Evolutionary conservation across 2,329 filamentous ascomycete genomes (phyloP).

Genomic region (Alternaria gansuensis): DNA sequence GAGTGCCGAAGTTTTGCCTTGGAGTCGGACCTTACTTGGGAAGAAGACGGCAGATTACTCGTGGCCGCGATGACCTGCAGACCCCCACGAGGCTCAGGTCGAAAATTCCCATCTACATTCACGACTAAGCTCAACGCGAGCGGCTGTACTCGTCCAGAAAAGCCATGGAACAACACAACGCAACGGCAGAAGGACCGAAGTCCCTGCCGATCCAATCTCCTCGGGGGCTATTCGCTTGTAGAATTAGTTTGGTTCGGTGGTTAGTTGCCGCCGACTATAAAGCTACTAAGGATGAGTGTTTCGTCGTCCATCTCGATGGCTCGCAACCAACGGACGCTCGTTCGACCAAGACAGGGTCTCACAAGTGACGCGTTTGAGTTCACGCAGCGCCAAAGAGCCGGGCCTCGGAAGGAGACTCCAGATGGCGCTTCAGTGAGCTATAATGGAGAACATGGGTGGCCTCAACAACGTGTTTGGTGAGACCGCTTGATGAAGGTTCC

Average conservation of each 20-base stretch:
- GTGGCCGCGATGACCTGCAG: constrained; percentile 5
- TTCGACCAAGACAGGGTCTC: constrained; percentile 8
- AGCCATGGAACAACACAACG: constrained; percentile 15
- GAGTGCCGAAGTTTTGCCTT: constrained; percentile 5
- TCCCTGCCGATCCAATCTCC: constrained; percentile 19
- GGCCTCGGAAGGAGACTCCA: constrained; percentile 7
- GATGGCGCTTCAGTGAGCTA: constrained; percentile 15
- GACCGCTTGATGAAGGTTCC: constrained; percentile 18
- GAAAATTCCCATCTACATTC: neutral
- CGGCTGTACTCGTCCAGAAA: constrained; percentile 13
- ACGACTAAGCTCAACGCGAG: constrained; percentile 14
- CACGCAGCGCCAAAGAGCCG: constrained; percentile 15
- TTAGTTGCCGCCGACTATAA: constrained; percentile 21
- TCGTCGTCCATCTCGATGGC: constrained; percentile 15
- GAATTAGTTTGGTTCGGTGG: constrained; percentile 22
- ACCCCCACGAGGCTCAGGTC: constrained; percentile 2
- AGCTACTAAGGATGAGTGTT: constrained; percentile 14
- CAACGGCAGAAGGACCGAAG: constrained; percentile 19
- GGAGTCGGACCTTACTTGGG: constrained; percentile 3
- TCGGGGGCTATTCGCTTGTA: constrained; percentile 1
- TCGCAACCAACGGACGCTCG: neutral
- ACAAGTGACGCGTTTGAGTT: constrained; percentile 16
- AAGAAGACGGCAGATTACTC: constrained; percentile 7
- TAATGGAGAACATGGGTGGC: constrained; percentile 22
- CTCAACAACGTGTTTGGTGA: constrained; percentile 13